Percentiles rank a stretch among this genome's conserved stretches.
These are phyloP conservation scores for Colletotrichum spinosum DNA, from an alignment of 2,329 filamentous ascomycete genomes.

Conservation along the genomic window DNA sequence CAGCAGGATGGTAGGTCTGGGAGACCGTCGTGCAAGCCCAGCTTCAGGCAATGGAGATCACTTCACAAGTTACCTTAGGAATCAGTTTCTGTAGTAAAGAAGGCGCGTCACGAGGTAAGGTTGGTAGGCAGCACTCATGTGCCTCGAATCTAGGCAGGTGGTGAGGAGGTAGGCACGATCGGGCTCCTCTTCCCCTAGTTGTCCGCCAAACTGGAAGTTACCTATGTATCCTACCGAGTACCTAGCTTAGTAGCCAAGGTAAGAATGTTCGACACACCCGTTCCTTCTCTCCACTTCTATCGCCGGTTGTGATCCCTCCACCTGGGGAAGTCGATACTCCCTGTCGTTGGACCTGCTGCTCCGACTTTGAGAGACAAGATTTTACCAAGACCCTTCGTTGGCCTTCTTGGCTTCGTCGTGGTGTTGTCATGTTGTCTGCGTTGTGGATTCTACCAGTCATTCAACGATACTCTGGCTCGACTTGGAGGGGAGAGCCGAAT, in stretches of 20 bases:
- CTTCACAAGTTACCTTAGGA: too few species aligned
- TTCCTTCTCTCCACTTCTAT: neutral
- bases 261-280: too few species aligned
- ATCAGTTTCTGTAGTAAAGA: too few species aligned
- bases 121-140: neutral
- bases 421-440: slow-evolving; percentile 9
- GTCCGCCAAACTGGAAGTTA: too few species aligned
- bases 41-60: too few species aligned
- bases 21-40: slow-evolving; percentile 11
- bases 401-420: slow-evolving; percentile 24
- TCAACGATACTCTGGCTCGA: neutral
- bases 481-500: too few species aligned
- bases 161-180: too few species aligned
- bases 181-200: too few species aligned
- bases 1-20: slow-evolving; percentile 30
- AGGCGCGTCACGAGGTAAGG: too few species aligned
- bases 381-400: slow-evolving; percentile 31
- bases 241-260: too few species aligned
- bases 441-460: neutral
- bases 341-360: slow-evolving; percentile 20
- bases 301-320: neutral
- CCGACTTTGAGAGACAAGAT: slow-evolving; percentile 10
- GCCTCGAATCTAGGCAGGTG: too few species aligned
- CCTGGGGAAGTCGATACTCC: slow-evolving; percentile 20
- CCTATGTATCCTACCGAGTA: too few species aligned